These are phyloP conservation scores for Helianthus tuberosus DNA, from an alignment of 129 eudicot genomes.

Conservation along the genomic window DNA sequence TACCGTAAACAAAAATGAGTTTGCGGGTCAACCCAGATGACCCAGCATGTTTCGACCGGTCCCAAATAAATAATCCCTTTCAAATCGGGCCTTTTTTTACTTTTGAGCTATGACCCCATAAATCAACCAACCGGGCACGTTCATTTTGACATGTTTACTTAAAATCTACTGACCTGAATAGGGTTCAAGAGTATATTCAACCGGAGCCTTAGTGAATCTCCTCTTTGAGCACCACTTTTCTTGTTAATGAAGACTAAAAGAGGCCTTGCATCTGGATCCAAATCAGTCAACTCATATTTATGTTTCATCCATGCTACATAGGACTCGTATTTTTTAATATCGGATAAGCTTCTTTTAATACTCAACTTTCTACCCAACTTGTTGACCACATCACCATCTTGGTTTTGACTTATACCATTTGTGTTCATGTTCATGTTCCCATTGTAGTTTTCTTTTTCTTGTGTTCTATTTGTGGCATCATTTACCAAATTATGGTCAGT, in stretches of 20 bases:
- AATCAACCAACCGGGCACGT: background rate
- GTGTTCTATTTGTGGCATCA: constrained; percentile 43
- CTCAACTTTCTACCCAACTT: constrained; percentile 52
- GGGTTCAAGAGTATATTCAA: constrained; percentile 92
- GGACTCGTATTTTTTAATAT: constrained; percentile 46
- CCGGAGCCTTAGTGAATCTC: constrained; percentile 81
- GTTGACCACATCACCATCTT: constrained; percentile 41
- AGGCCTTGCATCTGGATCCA: constrained; percentile 95
- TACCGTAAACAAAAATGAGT: too few relatives aligned
- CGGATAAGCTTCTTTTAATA: constrained; percentile 63
- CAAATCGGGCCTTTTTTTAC: background rate
- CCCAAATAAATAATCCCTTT: background rate
- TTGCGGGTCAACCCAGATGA: too few relatives aligned
- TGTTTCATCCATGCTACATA: constrained; percentile 55
- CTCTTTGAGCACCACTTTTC: constrained; percentile 97
- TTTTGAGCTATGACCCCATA: background rate
- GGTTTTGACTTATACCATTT: constrained; percentile 46
- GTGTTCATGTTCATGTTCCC: constrained; percentile 26
- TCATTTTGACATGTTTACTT: background rate
- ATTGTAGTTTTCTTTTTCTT: constrained; percentile 45
- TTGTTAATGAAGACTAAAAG: constrained; percentile 87
- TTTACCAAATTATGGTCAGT: constrained; percentile 37
- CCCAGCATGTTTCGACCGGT: too few relatives aligned
- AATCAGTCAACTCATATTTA: constrained; percentile 75
- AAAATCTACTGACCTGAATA: constrained; percentile 73